These are phyloP conservation scores for Candida ulmi DNA, from an alignment of 805 yeast genomes.

Conservation along the genomic window DNA sequence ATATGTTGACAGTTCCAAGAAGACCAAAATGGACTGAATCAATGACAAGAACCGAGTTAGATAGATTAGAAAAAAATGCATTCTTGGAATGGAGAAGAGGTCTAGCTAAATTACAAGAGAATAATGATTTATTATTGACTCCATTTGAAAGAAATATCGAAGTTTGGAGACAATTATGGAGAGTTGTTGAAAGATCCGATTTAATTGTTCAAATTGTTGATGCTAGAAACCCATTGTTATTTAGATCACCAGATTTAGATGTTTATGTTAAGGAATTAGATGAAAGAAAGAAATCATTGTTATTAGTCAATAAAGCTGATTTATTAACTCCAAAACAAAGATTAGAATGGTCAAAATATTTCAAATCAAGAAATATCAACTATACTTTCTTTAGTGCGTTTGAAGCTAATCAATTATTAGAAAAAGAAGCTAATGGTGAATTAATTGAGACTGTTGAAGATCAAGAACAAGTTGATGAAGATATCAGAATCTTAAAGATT, in stretches of 20 bases:
- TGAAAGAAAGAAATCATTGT: slow-evolving; percentile 68
- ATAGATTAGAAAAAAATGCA: slow-evolving; percentile 82
- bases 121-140: slow-evolving; percentile 78
- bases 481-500: slow-evolving; percentile 68
- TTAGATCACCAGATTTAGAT: slow-evolving; percentile 85
- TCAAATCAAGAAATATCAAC: slow-evolving; percentile 59
- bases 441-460: slow-evolving; percentile 12
- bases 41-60: slow-evolving; percentile 72
- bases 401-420: slow-evolving; percentile 70
- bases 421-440: slow-evolving; percentile 45
- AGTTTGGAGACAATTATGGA: slow-evolving; percentile 98
- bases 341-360: slow-evolving; percentile 81
- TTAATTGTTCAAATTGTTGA: slow-evolving; percentile 95
- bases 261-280: slow-evolving; percentile 73
- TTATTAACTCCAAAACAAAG: slow-evolving; percentile 74
- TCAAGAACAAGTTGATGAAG: slow-evolving; percentile 30
- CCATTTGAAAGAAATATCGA: slow-evolving; percentile 97
- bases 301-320: slow-evolving; percentile 93
- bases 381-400: slow-evolving; percentile 93
- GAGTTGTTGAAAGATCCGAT: slow-evolving; percentile 94
- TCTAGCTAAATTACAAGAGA: slow-evolving; percentile 79
- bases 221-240: slow-evolving; percentile 89
- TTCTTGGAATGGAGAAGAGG: slow-evolving; percentile 93
- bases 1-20: slow-evolving; percentile 80
- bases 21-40: slow-evolving; percentile 80